These are phyloP conservation scores for Lupinus albus DNA, from an alignment of 306 rosid genomes.

Conservation along the genomic window DNA sequence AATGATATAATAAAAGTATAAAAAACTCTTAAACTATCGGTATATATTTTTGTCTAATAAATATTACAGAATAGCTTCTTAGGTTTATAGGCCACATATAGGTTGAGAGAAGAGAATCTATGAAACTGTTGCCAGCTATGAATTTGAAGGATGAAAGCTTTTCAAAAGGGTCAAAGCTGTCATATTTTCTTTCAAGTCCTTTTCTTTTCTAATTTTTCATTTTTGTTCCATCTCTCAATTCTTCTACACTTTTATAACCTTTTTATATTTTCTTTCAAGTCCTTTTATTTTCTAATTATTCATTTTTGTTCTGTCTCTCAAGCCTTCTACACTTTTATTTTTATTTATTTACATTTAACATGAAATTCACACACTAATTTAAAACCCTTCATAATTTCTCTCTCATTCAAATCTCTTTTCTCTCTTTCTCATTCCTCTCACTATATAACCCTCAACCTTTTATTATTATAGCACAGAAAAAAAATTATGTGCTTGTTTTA, in stretches of 20 bases:
- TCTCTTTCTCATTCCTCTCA: slow-evolving; percentile 6
- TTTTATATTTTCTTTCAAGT: slow-evolving; percentile 39
- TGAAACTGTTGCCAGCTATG: slow-evolving; percentile 79
- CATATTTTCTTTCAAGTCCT: slow-evolving; percentile 44
- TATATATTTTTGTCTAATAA: no score
- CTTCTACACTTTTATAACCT: no score
- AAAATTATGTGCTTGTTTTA: slow-evolving; percentile 45
- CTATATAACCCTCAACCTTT: slow-evolving; percentile 35
- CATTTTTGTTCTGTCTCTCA: no score
- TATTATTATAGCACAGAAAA: slow-evolving; percentile 30
- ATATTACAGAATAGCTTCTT: no score
- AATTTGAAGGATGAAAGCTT: slow-evolving; percentile 77
- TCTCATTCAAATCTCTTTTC: background rate
- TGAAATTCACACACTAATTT: slow-evolving; percentile 42
- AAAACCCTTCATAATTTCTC: slow-evolving; percentile 30
- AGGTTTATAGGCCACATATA: slow-evolving; percentile 28
- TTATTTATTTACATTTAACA: slow-evolving; percentile 34
- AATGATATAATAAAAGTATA: no score
- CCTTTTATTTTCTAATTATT: background rate
- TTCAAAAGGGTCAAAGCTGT: slow-evolving; percentile 76
- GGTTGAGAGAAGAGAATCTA: slow-evolving; percentile 53
- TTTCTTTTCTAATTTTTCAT: no score
- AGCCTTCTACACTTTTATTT: no score
- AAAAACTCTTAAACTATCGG: no score
- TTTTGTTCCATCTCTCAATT: no score